Evolutionary conservation across 306 rosid genomes (phyloP), one percentile per base, ranked within the genome.

Genomic region (Cucurbita argyrosperma): DNA sequence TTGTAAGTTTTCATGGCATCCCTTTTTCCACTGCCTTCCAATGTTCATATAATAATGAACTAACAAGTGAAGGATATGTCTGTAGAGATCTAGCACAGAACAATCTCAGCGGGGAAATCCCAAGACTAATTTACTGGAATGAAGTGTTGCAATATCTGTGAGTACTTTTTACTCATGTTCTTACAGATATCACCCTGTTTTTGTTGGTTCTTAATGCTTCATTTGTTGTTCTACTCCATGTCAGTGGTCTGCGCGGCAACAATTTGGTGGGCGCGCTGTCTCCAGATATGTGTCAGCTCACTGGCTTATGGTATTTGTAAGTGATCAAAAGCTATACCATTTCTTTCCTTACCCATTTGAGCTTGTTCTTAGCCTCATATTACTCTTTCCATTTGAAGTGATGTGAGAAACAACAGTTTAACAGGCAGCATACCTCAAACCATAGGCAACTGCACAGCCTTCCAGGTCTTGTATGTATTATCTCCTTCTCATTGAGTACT

Each of bases 231-330:
- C 40, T 58, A n/a, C 37, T 8, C 47, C n/a, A 7, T 67, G 38
- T 74, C 46, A 91, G 99, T 56, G 99, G 99, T 26, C 80, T 95
- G 84, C 88, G 99, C 11, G 97, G 96, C 65, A 95, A 95, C 87
- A 91, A 89, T 75, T 84, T 95, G 74, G 91, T 80, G 1, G 99
- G 99, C 58, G 80, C 90, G 8, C 87, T 91, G 23, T 95, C 99
- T 43, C 87, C 92, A n/a, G 99, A 95, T 64, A 87, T 95, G 85
- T 95, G 99, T 76, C 99, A 91, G 81, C 82, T 91, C 69, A 89
- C 99, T 62, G 97, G 96, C 35, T 77, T 95, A 76, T 95, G 99
- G 99, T 95, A 91, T 59, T 95, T 95, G 99, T 95, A 89, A 91
- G 99, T 95, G 10, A 8, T 40, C 46, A 49, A 4, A 13, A 6